These are phyloP conservation scores for Pseudomassariella vexata DNA, from an alignment of 2,329 filamentous ascomycete species.

Conservation along the genomic window DNA sequence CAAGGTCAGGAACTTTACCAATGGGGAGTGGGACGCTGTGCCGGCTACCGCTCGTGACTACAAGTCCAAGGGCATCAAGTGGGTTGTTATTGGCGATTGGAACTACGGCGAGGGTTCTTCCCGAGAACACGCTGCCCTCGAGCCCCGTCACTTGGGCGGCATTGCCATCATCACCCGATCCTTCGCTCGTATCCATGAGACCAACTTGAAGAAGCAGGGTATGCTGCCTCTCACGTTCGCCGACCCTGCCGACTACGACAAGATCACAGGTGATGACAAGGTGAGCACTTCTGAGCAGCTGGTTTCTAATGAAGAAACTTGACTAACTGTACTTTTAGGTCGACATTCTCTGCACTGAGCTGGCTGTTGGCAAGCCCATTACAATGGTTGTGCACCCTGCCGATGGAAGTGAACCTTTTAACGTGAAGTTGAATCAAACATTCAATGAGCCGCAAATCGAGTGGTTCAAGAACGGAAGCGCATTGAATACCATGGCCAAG, in stretches of 20 bases:
- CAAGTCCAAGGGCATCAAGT: conserved; percentile 93
- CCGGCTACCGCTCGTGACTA: conserved; percentile 95
- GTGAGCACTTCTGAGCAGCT: conserved; percentile 32
- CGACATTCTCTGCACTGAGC: conserved; percentile 81
- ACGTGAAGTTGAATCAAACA: conserved; percentile 83
- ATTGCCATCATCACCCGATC: conserved; percentile 92
- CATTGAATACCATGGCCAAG: conserved; percentile 98
- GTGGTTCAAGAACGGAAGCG: conserved; percentile 98
- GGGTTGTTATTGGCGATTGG: conserved; percentile 98
- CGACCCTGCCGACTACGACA: conserved; percentile 95
- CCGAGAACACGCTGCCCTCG: conserved; percentile 95
- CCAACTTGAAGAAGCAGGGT: conserved; percentile 99
- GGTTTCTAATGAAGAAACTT: too few species aligned
- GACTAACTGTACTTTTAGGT: too few species aligned
- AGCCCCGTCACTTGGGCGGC: conserved; percentile 94
- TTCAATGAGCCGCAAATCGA: conserved; percentile 98
- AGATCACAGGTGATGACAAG: conserved; percentile 88
- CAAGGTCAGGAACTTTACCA: conserved; percentile 90
- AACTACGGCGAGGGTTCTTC: conserved; percentile 98
- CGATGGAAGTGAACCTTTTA: conserved; percentile 67
- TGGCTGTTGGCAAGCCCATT: conserved; percentile 88
- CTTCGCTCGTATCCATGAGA: conserved; percentile 99
- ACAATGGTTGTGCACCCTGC: conserved; percentile 90
- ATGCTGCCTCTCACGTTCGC: conserved; percentile 97
- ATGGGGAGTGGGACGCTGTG: conserved; percentile 77